Conservation (phyloP, 2,329 filamentous ascomycete genomes). For the Colletotrichum somersetense region DNA sequence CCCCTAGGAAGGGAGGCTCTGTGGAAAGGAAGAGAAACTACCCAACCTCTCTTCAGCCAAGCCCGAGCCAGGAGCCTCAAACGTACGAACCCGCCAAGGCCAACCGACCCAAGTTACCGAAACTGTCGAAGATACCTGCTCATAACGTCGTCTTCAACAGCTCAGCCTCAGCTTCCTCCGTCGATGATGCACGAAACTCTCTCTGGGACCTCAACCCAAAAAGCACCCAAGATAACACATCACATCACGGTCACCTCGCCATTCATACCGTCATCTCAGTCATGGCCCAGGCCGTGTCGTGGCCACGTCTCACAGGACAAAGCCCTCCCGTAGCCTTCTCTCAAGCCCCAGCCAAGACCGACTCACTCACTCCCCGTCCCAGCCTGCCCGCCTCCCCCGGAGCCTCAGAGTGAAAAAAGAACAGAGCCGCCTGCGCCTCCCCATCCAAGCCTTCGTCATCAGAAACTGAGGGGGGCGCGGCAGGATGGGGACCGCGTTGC, state of each 20-base stretch:
- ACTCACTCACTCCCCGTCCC: background rate
- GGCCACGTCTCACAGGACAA: background rate
- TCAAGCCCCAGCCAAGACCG: background rate
- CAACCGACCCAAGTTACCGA: background rate
- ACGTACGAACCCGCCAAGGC: background rate
- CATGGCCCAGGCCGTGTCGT: background rate
- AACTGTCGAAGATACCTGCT: background rate
- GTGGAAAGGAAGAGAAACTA: background rate
- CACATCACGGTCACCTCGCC: background rate
- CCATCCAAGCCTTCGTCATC: background rate
- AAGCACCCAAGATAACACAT: background rate
- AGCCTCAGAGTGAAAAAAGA: constrained; percentile 7
- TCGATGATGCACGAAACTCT: background rate
- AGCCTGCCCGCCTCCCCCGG: background rate
- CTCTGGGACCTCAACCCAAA: background rate
- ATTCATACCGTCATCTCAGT: background rate
- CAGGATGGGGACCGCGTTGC: background rate
- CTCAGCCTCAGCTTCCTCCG: background rate
- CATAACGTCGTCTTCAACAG: background rate
- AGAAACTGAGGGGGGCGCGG: background rate
- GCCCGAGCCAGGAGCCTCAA: background rate
- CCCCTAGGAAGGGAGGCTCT: background rate
- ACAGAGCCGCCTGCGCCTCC: background rate
- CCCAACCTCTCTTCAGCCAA: background rate
- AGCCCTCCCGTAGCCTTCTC: background rate